Base-by-base conservation (phyloP, 208 protist species). In the Wallacemonas rigidus region DNA sequence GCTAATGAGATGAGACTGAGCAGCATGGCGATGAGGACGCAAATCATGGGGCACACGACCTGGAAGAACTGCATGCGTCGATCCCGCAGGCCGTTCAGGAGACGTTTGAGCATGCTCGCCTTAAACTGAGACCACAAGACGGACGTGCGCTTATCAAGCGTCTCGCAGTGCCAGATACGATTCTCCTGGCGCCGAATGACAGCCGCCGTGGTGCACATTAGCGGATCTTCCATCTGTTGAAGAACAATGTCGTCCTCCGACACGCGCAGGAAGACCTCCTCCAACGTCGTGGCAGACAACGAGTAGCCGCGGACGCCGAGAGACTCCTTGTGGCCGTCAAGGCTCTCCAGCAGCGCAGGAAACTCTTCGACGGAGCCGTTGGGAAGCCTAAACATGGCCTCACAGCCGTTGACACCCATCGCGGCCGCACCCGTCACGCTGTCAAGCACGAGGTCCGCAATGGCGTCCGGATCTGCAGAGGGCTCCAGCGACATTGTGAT, bases 201-300 rank as follows among this genome's bases (percentile, higher is more conserved):
- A n/a, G 63, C 62, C 1, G 43, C 11, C 3, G 54, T 14, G 3
- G 40, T 51, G 45, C 58, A 36, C 75, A 76, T 67, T 0, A 72
- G 40, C 7, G 76, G 63, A 11, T 76, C 70, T 0, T 71, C 41
- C 8, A 35, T 38, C n/a, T 61, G 48, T 35, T 64, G n/a, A 47
- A 14, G 63, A 43, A 40, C 26, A 48, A 67, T 67, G 48, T 75
- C 71, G 4, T 69, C 61, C 41, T 75, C 71, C 4, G 57, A 69
- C 26, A 89, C 70, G 17, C 56, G 53, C 43, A 89, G 58, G 51
- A 90, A 90, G 0, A 90, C 69, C 62, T 90, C 74, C 68, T 90
- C 85, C 5, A 90, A 63, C 15, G 89, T 91, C 17, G 73, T 72
- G 2, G 73, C 73, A 3, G 73, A 71, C 12, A 89, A 15, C 8